Base-by-base conservation (phyloP, 2,329 filamentous ascomycete genomes). In the Ascosphaera aggregata region DNA sequence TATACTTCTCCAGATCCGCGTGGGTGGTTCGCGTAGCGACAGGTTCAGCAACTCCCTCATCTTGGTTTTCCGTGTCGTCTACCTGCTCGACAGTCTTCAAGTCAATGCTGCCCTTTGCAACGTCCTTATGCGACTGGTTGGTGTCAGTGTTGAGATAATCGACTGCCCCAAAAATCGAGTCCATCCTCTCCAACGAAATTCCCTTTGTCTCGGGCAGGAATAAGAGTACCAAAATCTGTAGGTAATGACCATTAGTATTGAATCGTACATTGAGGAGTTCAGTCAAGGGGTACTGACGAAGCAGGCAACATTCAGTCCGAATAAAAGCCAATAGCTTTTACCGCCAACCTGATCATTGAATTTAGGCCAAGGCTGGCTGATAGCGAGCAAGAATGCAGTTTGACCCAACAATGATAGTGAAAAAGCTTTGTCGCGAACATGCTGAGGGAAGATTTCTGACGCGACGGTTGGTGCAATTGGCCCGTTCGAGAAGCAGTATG, bases 401-500 rank as follows among this genome's bases (percentile, higher is more conserved):
- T 61, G 55, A 4, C 58, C 58, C 3, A 58, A 45, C 15, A 49
- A 36, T 0, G 48, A 52, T 11, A 58, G 44, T 13, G 51, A 51
- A 39, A 57, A 58, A 2, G 52, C 56, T 42, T 59, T 58, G 41
- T 60, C 58, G 36, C 58, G 46, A 11, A 60, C 56, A 43, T 60
- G 53, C 36, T 56, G 54, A 1, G 57, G 58, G 39, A 60, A 60
- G 38, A 60, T 60, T 41, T 59, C 56, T 0, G 52, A 49, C 15
- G 54, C 54, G 11, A 60, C 49, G 1, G 54, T 49, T 0, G 55
- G 52, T 3, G 58, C 44, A 30, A 60, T 52, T 2, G 57, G 57
- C 2, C 58, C 56, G 32, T 60, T 60, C 4, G 51, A 54, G 54
- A 53, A 59, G 41, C 56, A 58, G 45, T 61, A 61, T 1, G 56